A percentile compares a stretch with the other conserved stretches of the same genome.
phyloP scores from a whole-genome alignment of 2,329 filamentous ascomycete species.

The Colletotrichum melonis region DNA sequence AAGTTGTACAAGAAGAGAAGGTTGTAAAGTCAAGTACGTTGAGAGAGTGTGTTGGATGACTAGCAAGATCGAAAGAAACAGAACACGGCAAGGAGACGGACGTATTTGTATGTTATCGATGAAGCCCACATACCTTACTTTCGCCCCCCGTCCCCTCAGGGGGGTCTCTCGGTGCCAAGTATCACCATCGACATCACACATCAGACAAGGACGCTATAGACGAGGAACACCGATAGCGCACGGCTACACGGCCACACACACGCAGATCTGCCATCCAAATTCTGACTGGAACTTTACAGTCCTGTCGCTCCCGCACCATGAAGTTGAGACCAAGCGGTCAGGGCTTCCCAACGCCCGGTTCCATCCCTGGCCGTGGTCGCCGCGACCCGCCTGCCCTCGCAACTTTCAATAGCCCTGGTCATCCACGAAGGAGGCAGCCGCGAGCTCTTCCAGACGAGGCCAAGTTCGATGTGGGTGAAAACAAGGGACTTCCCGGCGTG shows the following conservation, averaged over 20 bases:
- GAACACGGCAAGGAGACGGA: constrained; percentile 27
- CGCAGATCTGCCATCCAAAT: constrained; percentile 27
- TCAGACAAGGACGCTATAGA: constrained; percentile 10
- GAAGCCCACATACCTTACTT: not conserved
- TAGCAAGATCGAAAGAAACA: constrained; percentile 22
- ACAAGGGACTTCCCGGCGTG: constrained; percentile 21
- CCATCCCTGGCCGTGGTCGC: constrained; percentile 23
- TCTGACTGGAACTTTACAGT: constrained; percentile 15
- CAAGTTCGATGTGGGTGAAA: constrained; percentile 10
- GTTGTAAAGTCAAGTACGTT: constrained; percentile 29
- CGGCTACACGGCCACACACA: constrained; percentile 19
- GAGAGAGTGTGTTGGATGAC: constrained; percentile 28
- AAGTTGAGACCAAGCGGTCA: constrained; percentile 27
- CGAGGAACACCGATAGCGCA: not conserved
- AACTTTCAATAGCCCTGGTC: not conserved
- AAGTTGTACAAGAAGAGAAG: constrained; percentile 43
- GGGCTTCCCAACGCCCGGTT: constrained; percentile 20
- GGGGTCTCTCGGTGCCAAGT: constrained; percentile 3
- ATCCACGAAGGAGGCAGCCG: not conserved
- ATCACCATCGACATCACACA: constrained; percentile 33
- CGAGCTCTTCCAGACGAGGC: not conserved
- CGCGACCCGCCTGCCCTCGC: constrained; percentile 5
- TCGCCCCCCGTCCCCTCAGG: not conserved
- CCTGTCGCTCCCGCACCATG: constrained; percentile 2
- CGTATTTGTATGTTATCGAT: constrained; percentile 42